Base-by-base conservation (phyloP, 345 rosid species). In the Noccaea bulbosa region DNA sequence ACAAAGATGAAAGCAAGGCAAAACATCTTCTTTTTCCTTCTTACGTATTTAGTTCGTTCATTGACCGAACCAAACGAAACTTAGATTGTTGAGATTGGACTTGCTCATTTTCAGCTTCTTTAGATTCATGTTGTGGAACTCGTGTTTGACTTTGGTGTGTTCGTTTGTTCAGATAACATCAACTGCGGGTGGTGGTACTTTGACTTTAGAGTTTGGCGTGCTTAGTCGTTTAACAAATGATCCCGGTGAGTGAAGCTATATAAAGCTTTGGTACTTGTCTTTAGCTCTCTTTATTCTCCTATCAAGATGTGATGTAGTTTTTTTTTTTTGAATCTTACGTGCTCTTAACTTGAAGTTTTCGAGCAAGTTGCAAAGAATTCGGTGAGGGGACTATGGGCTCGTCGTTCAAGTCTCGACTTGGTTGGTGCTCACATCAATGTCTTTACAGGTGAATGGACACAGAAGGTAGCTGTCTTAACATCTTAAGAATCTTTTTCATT, bases 391-490 rank as follows among this genome's bases (percentile, higher is more conserved):
- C 75, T 94, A 55, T 94, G 99, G 99, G 92, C 96, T 10, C 88
- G 97, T 50, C 96, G 97, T 74, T 94, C 97, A 77, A 91, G 72
- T 74, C 88, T 94, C 53, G 82, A 88, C 83, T 82, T 91, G 64
- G 95, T 94, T 74, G 99, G 99, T 74, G 99, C 99, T 72, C 99
- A 94, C 79, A 91, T 94, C 75, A 91, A 94, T 84, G 97, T 91
- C 55, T 94, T 94, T 80, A 91, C 99, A 50, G 99, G 99, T 77
- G 99, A 91, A 89, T 94, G 99, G 99, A 94, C 99, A 44, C 99
- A 94, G 52, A 94, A 94, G 97, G 99, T 94, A 76, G 55, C 6
- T 33, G 34, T 41, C 2, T 63, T 6, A 52, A 8, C n/a, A 47
- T 10, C 20, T 47, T 9, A 8, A 43, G 7, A 43, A 35, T 40